Evolutionary conservation across 2,329 filamentous ascomycete genomes (phyloP).

Genomic region (Rutstroemia sp.): DNA sequence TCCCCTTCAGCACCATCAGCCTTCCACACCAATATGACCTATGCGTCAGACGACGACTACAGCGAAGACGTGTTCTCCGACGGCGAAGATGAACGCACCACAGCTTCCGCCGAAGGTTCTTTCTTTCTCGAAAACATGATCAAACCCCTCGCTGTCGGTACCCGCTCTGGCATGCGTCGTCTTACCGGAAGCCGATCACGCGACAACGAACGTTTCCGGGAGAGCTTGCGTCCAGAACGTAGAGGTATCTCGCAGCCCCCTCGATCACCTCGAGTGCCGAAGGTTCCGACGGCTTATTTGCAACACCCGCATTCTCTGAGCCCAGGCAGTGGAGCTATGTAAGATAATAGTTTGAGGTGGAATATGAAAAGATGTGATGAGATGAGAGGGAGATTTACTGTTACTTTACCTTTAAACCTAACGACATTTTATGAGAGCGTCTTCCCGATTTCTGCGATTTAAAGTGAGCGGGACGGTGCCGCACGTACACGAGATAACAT

Average conservation of each 20-base stretch:
- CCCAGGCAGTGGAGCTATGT: background rate
- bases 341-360: background rate
- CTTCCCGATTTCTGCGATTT: background rate
- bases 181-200: conserved; percentile 47
- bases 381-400: too few species aligned
- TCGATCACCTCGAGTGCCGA: conserved; percentile 28
- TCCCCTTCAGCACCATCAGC: conserved; percentile 57
- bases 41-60: conserved; percentile 70
- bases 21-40: conserved; percentile 49
- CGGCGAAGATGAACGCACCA: conserved; percentile 49
- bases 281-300: conserved; percentile 27
- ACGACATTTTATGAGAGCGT: background rate
- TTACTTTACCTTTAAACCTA: too few species aligned
- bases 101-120: conserved; percentile 29
- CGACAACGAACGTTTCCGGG: conserved; percentile 27
- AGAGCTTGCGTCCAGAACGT: conserved; percentile 24
- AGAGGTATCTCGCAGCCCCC: conserved; percentile 25
- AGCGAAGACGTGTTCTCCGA: conserved; percentile 73
- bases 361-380: background rate
- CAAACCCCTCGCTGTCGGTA: conserved; percentile 48
- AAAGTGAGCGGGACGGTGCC: background rate
- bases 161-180: conserved; percentile 51
- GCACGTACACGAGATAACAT: background rate
- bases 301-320: conserved; percentile 18
- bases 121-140: conserved; percentile 57